Evolutionary conservation across 2,329 filamentous ascomycete genomes (phyloP), one percentile per base, ranked within the genome.

Genomic region (Tolypocladium amazonense): DNA sequence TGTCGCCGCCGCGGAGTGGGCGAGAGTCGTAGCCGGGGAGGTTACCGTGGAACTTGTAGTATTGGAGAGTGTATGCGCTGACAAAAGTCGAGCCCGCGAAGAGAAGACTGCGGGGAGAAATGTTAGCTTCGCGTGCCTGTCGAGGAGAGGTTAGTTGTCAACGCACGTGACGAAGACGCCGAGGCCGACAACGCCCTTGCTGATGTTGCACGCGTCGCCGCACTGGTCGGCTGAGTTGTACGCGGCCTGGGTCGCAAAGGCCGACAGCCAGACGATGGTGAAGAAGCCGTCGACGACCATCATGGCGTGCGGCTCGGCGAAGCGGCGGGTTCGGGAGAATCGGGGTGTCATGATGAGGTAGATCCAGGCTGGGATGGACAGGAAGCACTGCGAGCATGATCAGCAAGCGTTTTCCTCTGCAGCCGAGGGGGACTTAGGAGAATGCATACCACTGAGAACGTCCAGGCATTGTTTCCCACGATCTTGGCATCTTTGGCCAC

Each of bases 291-390:
- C 86, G 38, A 87, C 75, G 11, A 72, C 74, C 30, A 84, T 73
- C 78, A 88, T 84, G 62, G 78, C 85, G 64, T 84, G 81, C 3
- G 85, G 83, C 61, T 87, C 76, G 57, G 85, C 86, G 58, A 85
- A 77, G 63, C 78, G 82, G 59, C 82, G 79, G 5, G 86, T 86
- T 63, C 85, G 80, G 56, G 79, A 77, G 70, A 83, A 88, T 58
- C 85, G 79, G 50, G 85, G 85, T 4, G 84, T 81, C 79, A 87
- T 83, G 65, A 82, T 78, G 56, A 88, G 77, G 72, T 84, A 89
- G 62, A 88, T 78, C 76, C 85, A 85, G 53, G 83, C 83, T 0
- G 84, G 84, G 55, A 87, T 76, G 20, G 81, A 81, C 38, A 88
- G 72, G 74, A 88, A 88, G 72, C 83, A 87, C 86, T 88, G 61